phyloP scores from a whole-genome alignment of 176 grass and related monocot genomes.

The Typha latifolia region DNA sequence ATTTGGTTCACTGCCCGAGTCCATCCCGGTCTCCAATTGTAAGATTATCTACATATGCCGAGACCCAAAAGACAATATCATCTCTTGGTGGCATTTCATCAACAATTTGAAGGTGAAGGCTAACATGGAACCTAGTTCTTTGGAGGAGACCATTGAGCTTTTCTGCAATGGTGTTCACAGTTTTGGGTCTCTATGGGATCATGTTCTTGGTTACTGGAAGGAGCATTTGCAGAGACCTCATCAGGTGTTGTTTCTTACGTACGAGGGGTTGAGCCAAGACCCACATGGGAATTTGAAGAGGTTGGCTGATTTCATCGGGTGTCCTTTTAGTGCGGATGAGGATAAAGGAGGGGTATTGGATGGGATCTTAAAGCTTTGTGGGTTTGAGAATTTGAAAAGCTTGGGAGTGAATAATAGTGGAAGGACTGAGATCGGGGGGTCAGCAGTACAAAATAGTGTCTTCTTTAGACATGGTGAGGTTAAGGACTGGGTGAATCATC shows the following conservation, averaged over 20 bases:
- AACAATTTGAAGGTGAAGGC: neutral
- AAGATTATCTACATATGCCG: constrained; percentile 13
- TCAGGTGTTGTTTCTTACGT: constrained; percentile 22
- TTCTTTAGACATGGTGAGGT: constrained; percentile 11
- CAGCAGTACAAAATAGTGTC: neutral
- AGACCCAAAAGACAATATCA: constrained; percentile 16
- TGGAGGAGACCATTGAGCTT: neutral
- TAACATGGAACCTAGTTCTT: neutral
- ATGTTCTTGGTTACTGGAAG: constrained; percentile 18
- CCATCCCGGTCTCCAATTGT: neutral
- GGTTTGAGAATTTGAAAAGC: neutral
- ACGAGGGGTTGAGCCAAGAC: constrained; percentile 18
- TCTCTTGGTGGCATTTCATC: constrained; percentile 16
- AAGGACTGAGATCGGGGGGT: neutral
- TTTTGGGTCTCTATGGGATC: constrained; percentile 6
- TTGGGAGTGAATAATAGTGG: constrained; percentile 7
- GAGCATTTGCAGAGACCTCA: constrained; percentile 3
- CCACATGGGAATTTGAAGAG: neutral
- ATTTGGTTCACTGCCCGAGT: neutral
- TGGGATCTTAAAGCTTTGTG: constrained; percentile 2
- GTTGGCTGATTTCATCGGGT: constrained; percentile 6
- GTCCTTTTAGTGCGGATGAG: constrained; percentile 10
- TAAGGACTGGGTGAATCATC: constrained; percentile 12
- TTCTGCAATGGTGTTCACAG: constrained; percentile 1
- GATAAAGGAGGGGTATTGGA: neutral